phyloP scores from a whole-genome alignment of 371 early-diverging fungal species.

The Apophysomyces trapeziformis region DNA sequence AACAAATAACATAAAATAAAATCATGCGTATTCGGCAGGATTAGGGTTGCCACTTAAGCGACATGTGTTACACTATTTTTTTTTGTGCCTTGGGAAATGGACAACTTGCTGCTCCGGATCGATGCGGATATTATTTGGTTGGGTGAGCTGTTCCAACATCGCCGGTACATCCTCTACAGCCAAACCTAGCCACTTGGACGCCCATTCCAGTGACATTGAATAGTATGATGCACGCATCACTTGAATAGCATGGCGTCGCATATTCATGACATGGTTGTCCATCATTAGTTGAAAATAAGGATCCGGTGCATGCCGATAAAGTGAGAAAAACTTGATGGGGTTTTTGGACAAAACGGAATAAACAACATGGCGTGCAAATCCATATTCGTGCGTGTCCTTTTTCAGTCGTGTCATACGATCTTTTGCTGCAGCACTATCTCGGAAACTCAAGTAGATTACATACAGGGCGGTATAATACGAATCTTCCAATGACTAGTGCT shows the following conservation, averaged over 20 bases:
- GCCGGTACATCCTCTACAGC: neutral
- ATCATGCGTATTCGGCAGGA: neutral
- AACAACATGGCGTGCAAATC: neutral
- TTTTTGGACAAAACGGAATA: constrained; percentile 1
- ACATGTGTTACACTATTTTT: neutral
- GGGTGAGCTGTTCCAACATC: neutral
- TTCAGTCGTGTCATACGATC: constrained; percentile 5
- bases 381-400: constrained; percentile 7
- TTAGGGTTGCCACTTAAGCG: neutral
- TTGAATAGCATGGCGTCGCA: neutral
- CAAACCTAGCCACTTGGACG: neutral
- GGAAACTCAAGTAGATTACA: neutral
- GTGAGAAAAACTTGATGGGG: constrained; percentile 1
- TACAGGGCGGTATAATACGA: neutral
- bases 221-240: constrained; percentile 3
- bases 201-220: neutral
- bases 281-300: neutral
- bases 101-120: constrained; percentile 3
- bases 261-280: neutral
- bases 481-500: neutral
- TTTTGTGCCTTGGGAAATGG: neutral
- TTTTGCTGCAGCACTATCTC: neutral
- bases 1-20: neutral
- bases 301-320: constrained; percentile 3
- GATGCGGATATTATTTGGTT: neutral